Conservation (phyloP, 1,284 basidiomycete species). For the Trichosporon sp. region DNA sequence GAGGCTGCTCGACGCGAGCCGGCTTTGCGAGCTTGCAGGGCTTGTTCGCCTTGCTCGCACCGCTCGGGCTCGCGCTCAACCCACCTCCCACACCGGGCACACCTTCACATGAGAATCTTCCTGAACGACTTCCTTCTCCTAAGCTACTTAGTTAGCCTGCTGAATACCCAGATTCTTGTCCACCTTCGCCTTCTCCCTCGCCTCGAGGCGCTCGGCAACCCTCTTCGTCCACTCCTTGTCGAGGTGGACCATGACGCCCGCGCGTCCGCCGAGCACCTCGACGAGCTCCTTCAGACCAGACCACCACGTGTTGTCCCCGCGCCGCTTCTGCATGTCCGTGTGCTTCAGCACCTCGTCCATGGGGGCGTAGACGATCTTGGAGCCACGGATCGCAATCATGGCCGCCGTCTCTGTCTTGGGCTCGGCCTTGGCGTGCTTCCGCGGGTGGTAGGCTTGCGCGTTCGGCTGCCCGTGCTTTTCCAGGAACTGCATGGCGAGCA, state of each 20-base stretch:
- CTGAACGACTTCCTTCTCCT: neutral
- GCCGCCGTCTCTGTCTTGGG: constrained; percentile 65
- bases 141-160: neutral
- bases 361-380: constrained; percentile 75
- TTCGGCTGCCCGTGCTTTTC: constrained; percentile 70
- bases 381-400: constrained; percentile 87
- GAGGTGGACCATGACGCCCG: constrained; percentile 41
- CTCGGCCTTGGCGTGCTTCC: constrained; percentile 23
- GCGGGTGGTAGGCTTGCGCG: constrained; percentile 38
- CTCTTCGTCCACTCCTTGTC: constrained; percentile 22
- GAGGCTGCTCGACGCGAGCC: neutral
- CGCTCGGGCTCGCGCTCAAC: neutral
- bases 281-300: constrained; percentile 67
- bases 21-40: no score
- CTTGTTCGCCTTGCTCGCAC: no score
- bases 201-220: neutral
- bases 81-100: neutral
- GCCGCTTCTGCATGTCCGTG: constrained; percentile 86
- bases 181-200: neutral
- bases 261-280: constrained; percentile 64
- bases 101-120: neutral
- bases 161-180: neutral
- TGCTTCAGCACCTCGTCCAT: constrained; percentile 79
- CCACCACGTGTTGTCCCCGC: constrained; percentile 87
- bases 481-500: constrained; percentile 92